Percentiles rank a stretch among this genome's conserved stretches.
Evolutionary conservation across 768 basidiomycete species (phyloP).

Genomic region (Cyclocybe cylindracea): DNA sequence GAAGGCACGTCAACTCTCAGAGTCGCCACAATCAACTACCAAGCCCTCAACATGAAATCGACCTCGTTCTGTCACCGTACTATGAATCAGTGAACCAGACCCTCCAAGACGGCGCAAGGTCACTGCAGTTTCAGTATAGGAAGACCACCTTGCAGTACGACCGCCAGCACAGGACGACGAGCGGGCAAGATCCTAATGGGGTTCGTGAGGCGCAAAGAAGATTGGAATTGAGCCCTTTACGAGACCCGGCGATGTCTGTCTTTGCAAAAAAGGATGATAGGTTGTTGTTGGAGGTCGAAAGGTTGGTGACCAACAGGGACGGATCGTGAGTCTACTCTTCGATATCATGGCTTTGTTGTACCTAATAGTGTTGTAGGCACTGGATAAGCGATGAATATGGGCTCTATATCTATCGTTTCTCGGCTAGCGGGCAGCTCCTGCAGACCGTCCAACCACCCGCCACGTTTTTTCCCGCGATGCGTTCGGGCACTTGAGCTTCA

Average conservation of each 20-base stretch:
- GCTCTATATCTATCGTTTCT: conserved; percentile 60
- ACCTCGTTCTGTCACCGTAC: conserved; percentile 60
- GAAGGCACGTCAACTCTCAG: conserved; percentile 23
- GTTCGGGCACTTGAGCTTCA: conserved; percentile 52
- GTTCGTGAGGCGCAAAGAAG: conserved; percentile 40
- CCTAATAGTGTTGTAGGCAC: conserved; percentile 30
- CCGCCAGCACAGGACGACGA: conserved; percentile 43
- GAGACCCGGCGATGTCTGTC: conserved; percentile 51
- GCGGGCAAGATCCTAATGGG: conserved; percentile 53
- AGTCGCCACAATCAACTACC: conserved; percentile 57
- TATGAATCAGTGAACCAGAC: conserved; percentile 42
- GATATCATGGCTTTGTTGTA: neutral
- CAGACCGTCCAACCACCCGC: conserved; percentile 59
- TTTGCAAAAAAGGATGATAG: conserved; percentile 41
- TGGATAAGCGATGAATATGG: too few relatives aligned
- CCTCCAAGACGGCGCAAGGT: conserved; percentile 51
- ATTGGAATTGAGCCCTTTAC: conserved; percentile 27
- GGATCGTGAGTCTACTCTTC: conserved; percentile 45
- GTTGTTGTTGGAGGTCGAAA: conserved; percentile 58
- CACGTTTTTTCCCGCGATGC: conserved; percentile 55
- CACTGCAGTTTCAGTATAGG: conserved; percentile 50
- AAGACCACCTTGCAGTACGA: conserved; percentile 54
- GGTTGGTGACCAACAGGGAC: conserved; percentile 54
- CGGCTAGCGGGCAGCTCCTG: conserved; percentile 45
- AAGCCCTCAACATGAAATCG: conserved; percentile 59